Base-by-base conservation (phyloP, 768 basidiomycete genomes). In the Naematelia aurantialba region DNA sequence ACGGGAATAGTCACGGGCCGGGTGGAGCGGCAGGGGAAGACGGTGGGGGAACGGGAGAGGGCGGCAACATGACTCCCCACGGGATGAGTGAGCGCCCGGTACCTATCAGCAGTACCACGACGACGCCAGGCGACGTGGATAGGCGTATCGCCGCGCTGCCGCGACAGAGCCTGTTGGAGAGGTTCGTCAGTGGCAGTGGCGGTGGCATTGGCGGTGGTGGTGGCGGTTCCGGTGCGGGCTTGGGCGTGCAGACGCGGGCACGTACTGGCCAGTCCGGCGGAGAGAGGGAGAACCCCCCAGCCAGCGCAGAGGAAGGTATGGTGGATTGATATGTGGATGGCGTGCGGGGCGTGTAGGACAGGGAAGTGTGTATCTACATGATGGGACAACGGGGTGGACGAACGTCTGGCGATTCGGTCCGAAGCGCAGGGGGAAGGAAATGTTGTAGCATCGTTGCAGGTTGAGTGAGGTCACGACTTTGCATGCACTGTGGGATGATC, bases 71-170 rank as follows among this genome's bases (percentile, higher is more conserved):
- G 68, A 65, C 69, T 5, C 66, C 69, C 11, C 76, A 77, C 48
- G 76, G 69, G 11, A 72, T 77, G 70, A 63, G 67, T 24, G 76
- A 75, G 26, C 61, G 57, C 31, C 76, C 76, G 4, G 65, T 72
- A 11, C 74, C 76, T 13, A 69, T 77, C 48, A 65, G 59, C 26
- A 61, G 59, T 11, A 77, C 76, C 21, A 76, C 75, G 1, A 63
- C 60, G 4, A 52, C 67, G 1, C 42, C 54, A 4, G 55, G 56
- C 21, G 63, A 54, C 1, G 59, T 29, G 17, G 62, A 60, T 24
- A 62, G 70, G 54, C 59, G 45, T 27, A 65, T 69, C 12, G 70
- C 68, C 21, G 45, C 54, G 14, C 27, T 69, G 46, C 68, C 68
- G 25, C 63, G 63, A 45, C 57, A 54, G 55, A 53, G 52, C 26